A percentile compares a stretch with the other conserved stretches of the same genome.
These are phyloP conservation scores for Penicillium concentricum DNA, from an alignment of 2,329 filamentous ascomycete species.

Conservation along the genomic window DNA sequence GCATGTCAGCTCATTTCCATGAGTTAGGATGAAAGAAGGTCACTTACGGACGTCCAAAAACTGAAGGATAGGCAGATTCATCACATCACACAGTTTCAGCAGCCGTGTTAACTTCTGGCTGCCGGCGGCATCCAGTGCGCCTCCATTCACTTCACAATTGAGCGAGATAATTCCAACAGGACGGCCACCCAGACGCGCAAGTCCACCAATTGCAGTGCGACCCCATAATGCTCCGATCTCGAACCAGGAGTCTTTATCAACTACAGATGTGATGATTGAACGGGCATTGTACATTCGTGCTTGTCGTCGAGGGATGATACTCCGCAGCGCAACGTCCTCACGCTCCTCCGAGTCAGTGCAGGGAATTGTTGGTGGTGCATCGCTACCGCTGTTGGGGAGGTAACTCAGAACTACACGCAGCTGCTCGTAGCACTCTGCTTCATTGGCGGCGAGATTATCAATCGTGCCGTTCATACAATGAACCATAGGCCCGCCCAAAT, in stretches of 20 bases:
- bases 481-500: conserved; percentile 60
- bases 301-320: conserved; percentile 57
- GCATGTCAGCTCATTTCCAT: conserved; percentile 5
- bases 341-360: conserved; percentile 53
- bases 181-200: conserved; percentile 57
- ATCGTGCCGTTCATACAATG: conserved; percentile 67
- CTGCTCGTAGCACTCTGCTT: conserved; percentile 63
- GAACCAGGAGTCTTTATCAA: conserved; percentile 60
- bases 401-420: conserved; percentile 57
- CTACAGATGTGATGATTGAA: conserved; percentile 57
- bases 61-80: conserved; percentile 64
- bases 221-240: conserved; percentile 66
- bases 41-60: conserved; percentile 59
- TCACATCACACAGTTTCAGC: conserved; percentile 63
- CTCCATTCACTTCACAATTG: conserved; percentile 62
- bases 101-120: conserved; percentile 61
- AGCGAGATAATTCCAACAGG: conserved; percentile 60
- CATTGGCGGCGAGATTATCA: conserved; percentile 61
- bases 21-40: not conserved
- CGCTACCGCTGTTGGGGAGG: conserved; percentile 57
- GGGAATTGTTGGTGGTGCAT: conserved; percentile 52
- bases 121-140: conserved; percentile 60
- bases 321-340: conserved; percentile 50
- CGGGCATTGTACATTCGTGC: conserved; percentile 62
- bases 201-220: conserved; percentile 59